Percentiles rank a stretch among this genome's conserved stretches.
Conservation (phyloP, 768 basidiomycete genomes). For the Boletus speciosus region DNA sequence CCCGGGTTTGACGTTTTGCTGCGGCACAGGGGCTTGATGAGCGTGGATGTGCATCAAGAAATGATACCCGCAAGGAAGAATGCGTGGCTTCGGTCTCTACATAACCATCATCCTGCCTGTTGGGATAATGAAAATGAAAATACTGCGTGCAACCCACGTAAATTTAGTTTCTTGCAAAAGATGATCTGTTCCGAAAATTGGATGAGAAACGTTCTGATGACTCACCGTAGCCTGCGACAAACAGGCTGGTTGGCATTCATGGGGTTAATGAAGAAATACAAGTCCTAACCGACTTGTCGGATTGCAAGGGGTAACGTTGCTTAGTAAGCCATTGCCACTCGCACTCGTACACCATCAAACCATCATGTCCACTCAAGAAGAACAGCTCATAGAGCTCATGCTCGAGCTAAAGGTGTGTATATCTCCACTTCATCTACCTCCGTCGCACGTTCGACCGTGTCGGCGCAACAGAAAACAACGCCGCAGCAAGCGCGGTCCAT, state of each 20-base stretch:
- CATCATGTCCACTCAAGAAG: conserved; percentile 55
- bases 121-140: background rate
- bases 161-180: background rate
- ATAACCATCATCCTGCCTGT: background rate
- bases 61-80: background rate
- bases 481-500: conserved; percentile 66
- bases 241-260: background rate
- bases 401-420: conserved; percentile 60
- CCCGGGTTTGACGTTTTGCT: background rate
- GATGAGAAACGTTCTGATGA: background rate
- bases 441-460: conserved; percentile 2
- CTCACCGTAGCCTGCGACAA: background rate
- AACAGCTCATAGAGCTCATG: conserved; percentile 71
- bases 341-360: background rate
- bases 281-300: background rate
- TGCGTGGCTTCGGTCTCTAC: background rate
- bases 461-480: conserved; percentile 60
- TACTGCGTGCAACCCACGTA: conserved; percentile 1
- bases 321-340: conserved; percentile 12
- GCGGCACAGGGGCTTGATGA: background rate
- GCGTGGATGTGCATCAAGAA: background rate
- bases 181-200: background rate
- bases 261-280: background rate
- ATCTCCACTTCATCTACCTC: no score
- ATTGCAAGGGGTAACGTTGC: background rate